Evolutionary conservation across 495 filamentous ascomycete species (phyloP), one percentile per base, ranked within the genome.

Genomic region (Hamigera avellanea): DNA sequence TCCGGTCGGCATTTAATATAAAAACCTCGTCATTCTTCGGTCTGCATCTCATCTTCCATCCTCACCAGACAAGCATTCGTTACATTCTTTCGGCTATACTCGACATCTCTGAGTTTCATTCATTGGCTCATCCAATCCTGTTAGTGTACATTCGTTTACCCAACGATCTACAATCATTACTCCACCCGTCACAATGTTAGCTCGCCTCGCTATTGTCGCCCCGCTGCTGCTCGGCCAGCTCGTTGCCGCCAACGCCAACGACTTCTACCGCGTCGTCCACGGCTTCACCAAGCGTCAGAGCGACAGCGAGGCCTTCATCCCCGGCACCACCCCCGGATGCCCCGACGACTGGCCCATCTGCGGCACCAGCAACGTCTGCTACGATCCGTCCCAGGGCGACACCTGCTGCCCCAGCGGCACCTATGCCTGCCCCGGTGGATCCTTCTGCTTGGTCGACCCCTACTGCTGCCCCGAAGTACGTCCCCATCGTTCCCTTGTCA

Each of bases 331-430:
- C 2, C 38, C 37, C 2, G 45, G 41, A 17, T 48, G 45, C 29
- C 45, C 45, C 17, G 18, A 12, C 16, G 29, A 33, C 31, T 48
- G 35, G 41, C 33, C 26, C 6, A 19, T 34, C 14, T 34, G 32
- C 32, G 32, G 32, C 4, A 34, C 32, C 6, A 46, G 44, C 27
- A 32, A 31, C 2, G 29, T 43, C 40, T 46, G 44, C 36, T 46
- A 46, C 27, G 38, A 42, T 18, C 40, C 44, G 8, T 26, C 21
- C 4, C 33, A 33, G 14, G 44, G 40, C 8, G 23, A 40, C 17
- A 40, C 40, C 9, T 46, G 44, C 15, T 46, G 44, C 27, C 35
- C 44, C 2, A 35, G 36, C 14, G 44, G 44, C 13, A 46, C 44
- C 2, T 43, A 43, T 14, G 44, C 36, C 28, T 46, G 44, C 28